Percentiles rank a stretch among this genome's conserved stretches.
Evolutionary conservation across 129 eudicot genomes (phyloP).

Genomic region (carrot (Daucus carota)): DH1_v3.0 NC_030386.2:26464501-26465000

Average conservation of each 20-base stretch:
- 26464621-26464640: neutral
- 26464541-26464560: too few species aligned
- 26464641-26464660: neutral
- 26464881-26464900: slow-evolving; percentile 6
- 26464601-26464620: neutral
- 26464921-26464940: slow-evolving; percentile 23
- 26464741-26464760: neutral
- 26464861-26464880: slow-evolving; percentile 1
- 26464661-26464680: too few species aligned
- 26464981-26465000: slow-evolving; percentile 22
- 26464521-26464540: too few species aligned
- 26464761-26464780: neutral
- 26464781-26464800: neutral
- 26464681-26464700: too few species aligned
- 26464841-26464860: neutral
- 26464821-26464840: neutral
- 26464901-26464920: neutral
- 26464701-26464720: neutral
- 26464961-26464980: slow-evolving; percentile 26
- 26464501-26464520: too few species aligned
- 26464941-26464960: slow-evolving; percentile 22
- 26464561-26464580: too few species aligned
- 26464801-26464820: slow-evolving; percentile 7
- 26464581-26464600: neutral
- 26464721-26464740: neutral